Evolutionary conservation across 1,139 yeast species (phyloP).

Genomic region (Hansenula lynferdii): DNA sequence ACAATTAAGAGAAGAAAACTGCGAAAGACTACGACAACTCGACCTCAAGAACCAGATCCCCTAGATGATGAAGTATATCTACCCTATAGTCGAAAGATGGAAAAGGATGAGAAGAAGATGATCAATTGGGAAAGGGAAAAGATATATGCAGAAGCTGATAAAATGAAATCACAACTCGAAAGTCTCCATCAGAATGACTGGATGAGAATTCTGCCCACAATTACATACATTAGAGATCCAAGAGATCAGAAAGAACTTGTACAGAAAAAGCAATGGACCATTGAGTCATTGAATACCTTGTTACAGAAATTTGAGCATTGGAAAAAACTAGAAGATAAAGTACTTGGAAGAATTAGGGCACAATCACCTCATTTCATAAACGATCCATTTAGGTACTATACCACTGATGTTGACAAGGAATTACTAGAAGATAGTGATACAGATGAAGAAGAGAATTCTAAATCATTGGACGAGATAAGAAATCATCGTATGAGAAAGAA

Average conservation of each 20-base stretch:
- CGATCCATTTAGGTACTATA: slow-evolving; percentile 14
- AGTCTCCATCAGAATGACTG: slow-evolving; percentile 51
- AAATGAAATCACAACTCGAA: slow-evolving; percentile 39
- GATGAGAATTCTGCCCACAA: slow-evolving; percentile 43
- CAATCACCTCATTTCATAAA: slow-evolving; percentile 2
- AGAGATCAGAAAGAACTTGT: slow-evolving; percentile 44
- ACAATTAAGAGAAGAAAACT: slow-evolving; percentile 4
- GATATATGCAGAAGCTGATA: slow-evolving; percentile 47
- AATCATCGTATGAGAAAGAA: slow-evolving; percentile 10
- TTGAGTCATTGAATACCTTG: slow-evolving; percentile 43
- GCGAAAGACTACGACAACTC: slow-evolving; percentile 8
- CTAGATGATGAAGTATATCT: slow-evolving; percentile 41
- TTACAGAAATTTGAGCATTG: slow-evolving; percentile 43
- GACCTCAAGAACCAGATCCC: slow-evolving; percentile 29
- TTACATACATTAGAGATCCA: slow-evolving; percentile 49
- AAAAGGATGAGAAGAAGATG: slow-evolving; percentile 61
- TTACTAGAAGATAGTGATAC: slow-evolving; percentile 22
- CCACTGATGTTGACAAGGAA: slow-evolving; percentile 14
- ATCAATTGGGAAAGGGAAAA: slow-evolving; percentile 51
- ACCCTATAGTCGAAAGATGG: slow-evolving; percentile 57
- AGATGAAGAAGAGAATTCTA: slow-evolving; percentile 19
- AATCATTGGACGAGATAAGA: slow-evolving; percentile 14
- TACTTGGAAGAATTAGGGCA: slow-evolving; percentile 10
- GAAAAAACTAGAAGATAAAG: slow-evolving; percentile 27
- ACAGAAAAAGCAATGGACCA: slow-evolving; percentile 45